Evolutionary conservation across 768 basidiomycete genomes (phyloP), one percentile per base, ranked within the genome.

Genomic region (Termitomyces titanicus): DNA sequence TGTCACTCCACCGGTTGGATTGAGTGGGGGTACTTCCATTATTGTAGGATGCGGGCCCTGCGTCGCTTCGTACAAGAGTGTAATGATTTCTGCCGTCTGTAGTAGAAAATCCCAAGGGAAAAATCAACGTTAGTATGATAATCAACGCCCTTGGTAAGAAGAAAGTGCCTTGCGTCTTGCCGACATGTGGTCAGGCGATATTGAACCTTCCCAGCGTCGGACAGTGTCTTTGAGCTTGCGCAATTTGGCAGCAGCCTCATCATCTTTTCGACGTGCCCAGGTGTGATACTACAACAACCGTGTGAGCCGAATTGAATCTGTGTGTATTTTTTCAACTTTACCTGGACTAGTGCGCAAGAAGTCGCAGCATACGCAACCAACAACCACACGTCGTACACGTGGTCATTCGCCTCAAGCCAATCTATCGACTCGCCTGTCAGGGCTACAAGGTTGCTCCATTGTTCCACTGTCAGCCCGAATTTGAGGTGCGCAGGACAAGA

Each of bases 141-240:
- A 37, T 56, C 43, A 53, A 55, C 42, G n/a, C 54, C 50, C 47
- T 39, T 31, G 5, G 29, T 38, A n/a, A n/a, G 29, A 60, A 63
- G 63, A 65, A 69, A 56, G 6, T 54, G 77, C 92, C 86, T 96
- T 96, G 60, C 94, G 85, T 72, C 94, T 83, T 18, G 90, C 86
- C 39, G 90, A 92, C 92, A 95, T 95, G 72, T 98, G 94, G 61
- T 97, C 94, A 46, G 90, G 88, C 56, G 88, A 90, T 55, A 94
- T 80, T 0, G 89, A 81, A 52, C 78, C 82, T 69, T 96, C 95
- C 94, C 94, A 98, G 56, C 88, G 78, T 55, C 86, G 78, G 13
- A 94, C 86, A 53, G 88, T 90, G 67, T 96, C 93, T 22, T 89
- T 85, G 51, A 97, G 73, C 68, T 88, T 86, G 62, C 82, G 83